phyloP scores from a whole-genome alignment of 768 basidiomycete species.

The Tylopilus plumbeoviolaceoides region DNA sequence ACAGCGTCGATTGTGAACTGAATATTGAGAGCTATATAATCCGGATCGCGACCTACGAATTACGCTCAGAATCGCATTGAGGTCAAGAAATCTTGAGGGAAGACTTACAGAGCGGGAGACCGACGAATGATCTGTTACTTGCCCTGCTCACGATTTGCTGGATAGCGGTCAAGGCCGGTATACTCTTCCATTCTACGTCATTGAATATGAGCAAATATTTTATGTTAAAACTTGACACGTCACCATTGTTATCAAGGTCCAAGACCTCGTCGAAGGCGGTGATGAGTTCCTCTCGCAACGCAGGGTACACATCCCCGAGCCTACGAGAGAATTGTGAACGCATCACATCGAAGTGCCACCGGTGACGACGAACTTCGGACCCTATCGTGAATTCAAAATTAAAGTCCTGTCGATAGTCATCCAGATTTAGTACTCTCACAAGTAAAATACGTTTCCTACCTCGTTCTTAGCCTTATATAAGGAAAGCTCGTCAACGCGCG shows the following conservation, averaged over 20 bases:
- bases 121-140: slow-evolving; percentile 46
- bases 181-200: slow-evolving; percentile 30
- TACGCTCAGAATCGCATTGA: not conserved
- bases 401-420: too few species aligned
- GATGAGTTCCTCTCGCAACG: slow-evolving; percentile 43
- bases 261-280: slow-evolving; percentile 39
- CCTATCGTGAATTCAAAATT: too few species aligned
- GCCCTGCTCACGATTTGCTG: slow-evolving; percentile 37
- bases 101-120: slow-evolving; percentile 41
- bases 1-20: not conserved
- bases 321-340: too few species aligned
- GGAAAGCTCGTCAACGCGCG: too few species aligned
- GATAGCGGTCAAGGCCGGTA: slow-evolving; percentile 18
- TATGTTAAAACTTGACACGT: not conserved
- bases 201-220: not conserved
- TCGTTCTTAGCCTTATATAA: too few species aligned
- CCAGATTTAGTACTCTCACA: too few species aligned
- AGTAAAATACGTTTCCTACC: too few species aligned
- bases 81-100: not conserved
- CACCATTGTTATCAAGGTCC: slow-evolving; percentile 13
- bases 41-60: not conserved
- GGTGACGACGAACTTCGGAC: too few species aligned
- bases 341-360: too few species aligned
- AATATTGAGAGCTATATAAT: not conserved
- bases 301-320: slow-evolving; percentile 13